These are phyloP conservation scores for Trichoderma harzianum DNA, from an alignment of 2,329 filamentous ascomycete species.

Conservation along the genomic window DNA sequence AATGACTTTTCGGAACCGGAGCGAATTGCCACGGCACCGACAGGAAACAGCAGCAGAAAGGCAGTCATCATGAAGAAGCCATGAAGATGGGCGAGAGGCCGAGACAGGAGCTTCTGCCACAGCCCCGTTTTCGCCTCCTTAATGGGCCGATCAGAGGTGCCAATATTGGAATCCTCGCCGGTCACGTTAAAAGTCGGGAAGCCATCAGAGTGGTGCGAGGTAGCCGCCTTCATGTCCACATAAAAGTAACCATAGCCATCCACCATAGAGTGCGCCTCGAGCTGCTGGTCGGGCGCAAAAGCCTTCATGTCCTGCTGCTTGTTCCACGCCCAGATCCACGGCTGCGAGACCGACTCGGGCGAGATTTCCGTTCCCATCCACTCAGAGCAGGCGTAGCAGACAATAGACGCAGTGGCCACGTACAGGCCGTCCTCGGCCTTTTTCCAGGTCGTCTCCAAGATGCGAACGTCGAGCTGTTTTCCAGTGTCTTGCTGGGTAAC, in stretches of 20 bases:
- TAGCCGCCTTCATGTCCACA: conserved; percentile 22
- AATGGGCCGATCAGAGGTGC: conserved; percentile 18
- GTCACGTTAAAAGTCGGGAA: conserved; percentile 11
- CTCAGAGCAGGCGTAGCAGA: conserved; percentile 27
- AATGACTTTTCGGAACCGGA: conserved; percentile 20
- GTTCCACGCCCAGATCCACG: conserved; percentile 29
- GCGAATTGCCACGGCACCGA: conserved; percentile 21
- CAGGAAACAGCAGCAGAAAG: conserved; percentile 21
- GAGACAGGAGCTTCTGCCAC: background rate
- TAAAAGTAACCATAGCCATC: conserved; percentile 22
- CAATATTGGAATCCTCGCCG: background rate
- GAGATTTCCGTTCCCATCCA: conserved; percentile 23
- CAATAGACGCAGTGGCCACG: conserved; percentile 20
- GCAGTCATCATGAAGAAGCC: conserved; percentile 21
- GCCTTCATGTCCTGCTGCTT: conserved; percentile 22
- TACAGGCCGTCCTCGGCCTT: background rate
- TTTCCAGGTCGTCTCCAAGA: conserved; percentile 19
- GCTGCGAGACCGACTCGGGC: conserved; percentile 22
- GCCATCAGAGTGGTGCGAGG: conserved; percentile 15
- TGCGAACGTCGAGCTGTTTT: conserved; percentile 17
- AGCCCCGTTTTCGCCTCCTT: background rate
- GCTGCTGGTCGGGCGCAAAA: conserved; percentile 18
- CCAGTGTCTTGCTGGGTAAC: background rate
- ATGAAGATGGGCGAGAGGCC: conserved; percentile 18
- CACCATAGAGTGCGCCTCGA: conserved; percentile 19